A percentile compares a stretch with the other conserved stretches of the same genome.
These are phyloP conservation scores for Xylaria digitata DNA, from an alignment of 2,329 filamentous ascomycete species.

Conservation along the genomic window DNA sequence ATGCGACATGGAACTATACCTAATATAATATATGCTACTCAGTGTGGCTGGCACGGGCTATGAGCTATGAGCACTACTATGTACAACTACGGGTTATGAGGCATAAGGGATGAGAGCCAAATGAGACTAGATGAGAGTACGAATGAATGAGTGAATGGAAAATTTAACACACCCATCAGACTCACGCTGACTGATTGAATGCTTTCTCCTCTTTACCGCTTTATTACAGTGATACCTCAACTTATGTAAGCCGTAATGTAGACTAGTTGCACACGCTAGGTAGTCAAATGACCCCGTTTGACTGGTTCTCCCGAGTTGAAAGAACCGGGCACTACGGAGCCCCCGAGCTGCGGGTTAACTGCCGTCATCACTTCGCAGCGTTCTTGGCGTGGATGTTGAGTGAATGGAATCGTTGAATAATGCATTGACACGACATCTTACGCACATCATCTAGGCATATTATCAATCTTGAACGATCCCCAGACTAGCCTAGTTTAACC, in stretches of 20 bases:
- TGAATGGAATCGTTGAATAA: neutral
- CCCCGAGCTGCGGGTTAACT: no score
- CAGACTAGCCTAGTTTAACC: no score
- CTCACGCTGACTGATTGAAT: neutral
- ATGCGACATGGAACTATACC: neutral
- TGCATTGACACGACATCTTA: neutral
- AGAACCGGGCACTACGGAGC: no score
- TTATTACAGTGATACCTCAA: neutral
- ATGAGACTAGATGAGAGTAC: neutral
- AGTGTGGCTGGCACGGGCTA: no score
- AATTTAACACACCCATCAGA: neutral
- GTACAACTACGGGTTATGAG: no score
- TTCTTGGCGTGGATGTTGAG: neutral
- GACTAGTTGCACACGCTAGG: no score
- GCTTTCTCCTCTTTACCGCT: neutral
- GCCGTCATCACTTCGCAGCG: neutral
- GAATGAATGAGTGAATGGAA: neutral
- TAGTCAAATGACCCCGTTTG: no score
- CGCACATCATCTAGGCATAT: no score
- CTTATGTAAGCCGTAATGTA: slow-evolving; percentile 3
- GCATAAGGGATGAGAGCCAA: neutral
- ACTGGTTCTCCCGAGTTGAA: no score
- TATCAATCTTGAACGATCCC: no score
- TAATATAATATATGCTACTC: neutral
- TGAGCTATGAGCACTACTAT: neutral